Percentiles rank a stretch among this genome's conserved stretches.
phyloP scores from a whole-genome alignment of 441 rosid species.

The Euphorbia celastroides region DNA sequence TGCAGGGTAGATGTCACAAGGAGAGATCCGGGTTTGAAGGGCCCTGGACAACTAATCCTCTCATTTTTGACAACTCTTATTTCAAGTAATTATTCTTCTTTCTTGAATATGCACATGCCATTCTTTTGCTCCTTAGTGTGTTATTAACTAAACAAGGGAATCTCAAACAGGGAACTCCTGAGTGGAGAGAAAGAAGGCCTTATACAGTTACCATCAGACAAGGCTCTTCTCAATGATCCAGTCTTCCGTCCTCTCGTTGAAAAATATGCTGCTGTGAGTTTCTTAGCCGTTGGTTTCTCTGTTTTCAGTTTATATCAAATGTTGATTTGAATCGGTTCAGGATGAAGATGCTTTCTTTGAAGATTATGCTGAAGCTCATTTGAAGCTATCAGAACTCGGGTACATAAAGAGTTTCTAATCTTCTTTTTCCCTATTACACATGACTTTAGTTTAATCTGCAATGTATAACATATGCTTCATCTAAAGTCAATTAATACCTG shows the following conservation, averaged over 20 bases:
- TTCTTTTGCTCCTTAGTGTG: too few relatives aligned
- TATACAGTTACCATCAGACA: conserved; percentile 67
- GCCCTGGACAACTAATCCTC: conserved; percentile 82
- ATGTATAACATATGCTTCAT: neutral
- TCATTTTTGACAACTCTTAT: conserved; percentile 75
- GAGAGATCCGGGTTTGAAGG: conserved; percentile 96
- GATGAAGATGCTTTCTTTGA: conserved; percentile 80
- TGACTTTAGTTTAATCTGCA: neutral
- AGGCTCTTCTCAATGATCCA: conserved; percentile 67
- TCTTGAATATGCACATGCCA: neutral
- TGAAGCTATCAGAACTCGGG: conserved; percentile 95
- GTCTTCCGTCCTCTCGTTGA: conserved; percentile 71
- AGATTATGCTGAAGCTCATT: conserved; percentile 67
- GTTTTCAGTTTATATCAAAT: neutral
- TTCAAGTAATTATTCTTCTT: conserved; percentile 39
- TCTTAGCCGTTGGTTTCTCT: neutral
- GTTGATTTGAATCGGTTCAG: conserved; percentile 25
- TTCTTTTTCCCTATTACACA: neutral
- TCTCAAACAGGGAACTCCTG: conserved; percentile 60
- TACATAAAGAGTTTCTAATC: conserved; percentile 16
- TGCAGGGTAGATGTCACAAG: conserved; percentile 80
- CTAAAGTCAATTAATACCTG: neutral
- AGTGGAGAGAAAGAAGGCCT: conserved; percentile 77
- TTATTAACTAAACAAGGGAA: too few relatives aligned
- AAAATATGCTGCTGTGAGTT: conserved; percentile 64